Base-by-base conservation (phyloP, 495 filamentous ascomycete species). In the Cercophora newfieldiana region DNA sequence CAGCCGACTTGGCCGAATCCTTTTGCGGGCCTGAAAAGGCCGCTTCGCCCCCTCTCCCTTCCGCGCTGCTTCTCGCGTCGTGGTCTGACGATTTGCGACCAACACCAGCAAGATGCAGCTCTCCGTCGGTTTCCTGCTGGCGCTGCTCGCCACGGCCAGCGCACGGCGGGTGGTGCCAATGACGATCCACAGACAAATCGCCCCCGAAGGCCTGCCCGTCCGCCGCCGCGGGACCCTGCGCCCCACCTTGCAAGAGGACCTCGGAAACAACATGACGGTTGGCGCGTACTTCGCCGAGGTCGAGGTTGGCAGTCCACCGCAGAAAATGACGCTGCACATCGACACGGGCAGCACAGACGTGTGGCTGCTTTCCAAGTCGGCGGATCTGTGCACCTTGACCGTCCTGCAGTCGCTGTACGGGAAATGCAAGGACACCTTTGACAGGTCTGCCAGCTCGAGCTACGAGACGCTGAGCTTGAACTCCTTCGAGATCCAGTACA, bases 331-430 rank as follows among this genome's bases (percentile, higher is more conserved):
- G 0, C 69, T 94, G 61, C 86, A 91, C 68, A 77, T 94, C 65
- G 91, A 94, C 72, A 94, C 91, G 4, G 91, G 91, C 24, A 94
- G 91, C 68, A 94, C 90, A 68, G 93, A 97, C 79, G 79, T 96
- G n/a, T 97, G 93, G 93, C 82, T 87, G 28, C 91, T 67, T 19
- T 57, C 31, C 3, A 28, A 24, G 12, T 14, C 22, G 8, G 65
- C 78, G 12, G 69, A 80, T 63, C 70, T 79, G 10, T 82, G 80
- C 68, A 66, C 31, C 7, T 69, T 66, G 7, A 57, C 37, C 1
- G 0, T 18, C 3, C 69, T 77, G 21, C 77, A 81, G 63, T 24
- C 25, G 14, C 25, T 69, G 12, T 74, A 70, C 47, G 77, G 74
- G 12, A 65, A 69, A 18, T 78, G 72, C 60, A 29, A 75, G 22